A percentile compares a stretch with the other conserved stretches of the same genome.
Evolutionary conservation across 2,329 filamentous ascomycete genomes (phyloP).

Genomic region (Penicillium janthinellum): DNA sequence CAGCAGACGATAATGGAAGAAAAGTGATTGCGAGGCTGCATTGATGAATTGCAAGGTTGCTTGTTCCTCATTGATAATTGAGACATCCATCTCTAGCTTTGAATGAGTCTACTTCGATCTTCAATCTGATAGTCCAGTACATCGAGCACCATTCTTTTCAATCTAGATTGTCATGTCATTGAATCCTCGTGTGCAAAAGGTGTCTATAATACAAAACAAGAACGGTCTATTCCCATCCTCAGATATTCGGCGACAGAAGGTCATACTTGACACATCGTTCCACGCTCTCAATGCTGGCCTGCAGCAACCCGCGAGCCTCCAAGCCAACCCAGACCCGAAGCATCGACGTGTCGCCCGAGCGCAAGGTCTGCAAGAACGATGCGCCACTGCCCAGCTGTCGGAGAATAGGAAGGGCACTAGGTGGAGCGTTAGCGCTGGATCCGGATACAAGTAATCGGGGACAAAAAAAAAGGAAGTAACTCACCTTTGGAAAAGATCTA

Average conservation of each 20-base stretch:
- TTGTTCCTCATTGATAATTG: background rate
- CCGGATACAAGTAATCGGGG: background rate
- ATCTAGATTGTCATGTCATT: background rate
- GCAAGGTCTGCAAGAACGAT: constrained; percentile 60
- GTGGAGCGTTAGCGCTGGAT: background rate
- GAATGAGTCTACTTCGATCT: background rate
- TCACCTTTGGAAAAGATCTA: constrained; percentile 80
- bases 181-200: background rate
- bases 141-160: background rate
- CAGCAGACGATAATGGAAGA: constrained; percentile 14
- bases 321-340: constrained; percentile 88
- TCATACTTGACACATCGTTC: constrained; percentile 91
- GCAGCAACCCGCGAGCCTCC: constrained; percentile 84
- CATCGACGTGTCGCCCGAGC: constrained; percentile 78
- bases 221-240: constrained; percentile 11
- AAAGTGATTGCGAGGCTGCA: background rate
- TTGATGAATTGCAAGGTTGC: background rate
- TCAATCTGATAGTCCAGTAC: too few species aligned
- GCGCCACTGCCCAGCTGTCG: constrained; percentile 74
- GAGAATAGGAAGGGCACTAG: constrained; percentile 83
- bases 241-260: constrained; percentile 83
- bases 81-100: background rate
- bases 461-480: constrained; percentile 27
- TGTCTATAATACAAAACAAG: constrained; percentile 12
- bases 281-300: constrained; percentile 86